Evolutionary conservation across 2,329 filamentous ascomycete species (phyloP).

Genomic region (Aspergillus aculeatinus): DNA sequence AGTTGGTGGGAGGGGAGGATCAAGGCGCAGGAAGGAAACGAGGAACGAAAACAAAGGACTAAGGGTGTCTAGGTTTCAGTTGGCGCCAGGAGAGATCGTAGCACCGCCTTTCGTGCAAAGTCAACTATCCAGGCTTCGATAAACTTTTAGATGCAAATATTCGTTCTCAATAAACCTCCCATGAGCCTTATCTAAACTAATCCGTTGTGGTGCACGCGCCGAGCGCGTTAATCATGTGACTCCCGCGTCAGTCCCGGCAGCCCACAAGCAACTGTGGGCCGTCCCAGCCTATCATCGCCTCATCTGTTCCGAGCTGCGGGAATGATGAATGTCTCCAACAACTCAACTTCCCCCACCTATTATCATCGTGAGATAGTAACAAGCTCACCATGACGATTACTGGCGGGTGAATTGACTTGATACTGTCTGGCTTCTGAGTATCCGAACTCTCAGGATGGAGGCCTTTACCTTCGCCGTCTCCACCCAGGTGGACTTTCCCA

Average conservation of each 20-base stretch:
- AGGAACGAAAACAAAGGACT: background rate
- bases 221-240: slow-evolving; percentile 14
- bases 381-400: slow-evolving; percentile 14
- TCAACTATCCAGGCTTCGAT: too few relatives aligned
- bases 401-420: slow-evolving; percentile 1
- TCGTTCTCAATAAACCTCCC: too few relatives aligned
- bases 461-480: slow-evolving; percentile 94
- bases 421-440: background rate
- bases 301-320: background rate
- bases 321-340: background rate
- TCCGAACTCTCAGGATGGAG: slow-evolving; percentile 63
- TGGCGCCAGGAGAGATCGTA: background rate
- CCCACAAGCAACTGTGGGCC: background rate
- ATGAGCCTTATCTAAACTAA: too few relatives aligned
- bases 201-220: background rate
- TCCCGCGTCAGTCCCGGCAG: slow-evolving; percentile 14
- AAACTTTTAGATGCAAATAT: too few relatives aligned
- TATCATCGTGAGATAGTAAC: background rate
- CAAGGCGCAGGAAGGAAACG: slow-evolving; percentile 1
- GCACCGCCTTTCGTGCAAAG: background rate
- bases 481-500: slow-evolving; percentile 73
- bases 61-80: background rate
- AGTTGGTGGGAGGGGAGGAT: background rate
- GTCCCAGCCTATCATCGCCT: slow-evolving; percentile 13
- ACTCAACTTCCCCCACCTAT: slow-evolving; percentile 2